Conservation (phyloP, 257 asterid species). For the Knoxia roxburghii region DNA sequence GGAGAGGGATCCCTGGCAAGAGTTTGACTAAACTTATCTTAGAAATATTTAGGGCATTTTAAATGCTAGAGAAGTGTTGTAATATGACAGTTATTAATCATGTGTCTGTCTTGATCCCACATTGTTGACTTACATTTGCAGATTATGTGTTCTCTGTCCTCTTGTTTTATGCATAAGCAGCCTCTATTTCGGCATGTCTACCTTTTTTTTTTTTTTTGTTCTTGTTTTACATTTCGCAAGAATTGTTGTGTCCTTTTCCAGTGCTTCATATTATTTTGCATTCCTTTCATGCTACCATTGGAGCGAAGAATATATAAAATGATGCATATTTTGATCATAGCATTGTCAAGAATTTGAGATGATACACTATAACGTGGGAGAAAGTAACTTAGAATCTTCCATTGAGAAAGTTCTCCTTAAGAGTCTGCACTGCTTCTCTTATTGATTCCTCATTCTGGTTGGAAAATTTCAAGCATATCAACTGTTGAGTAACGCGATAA, state of each 20-base stretch:
- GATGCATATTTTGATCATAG: background rate
- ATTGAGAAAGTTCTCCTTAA: slow-evolving; percentile 47
- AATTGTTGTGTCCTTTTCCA: background rate
- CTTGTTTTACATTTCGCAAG: background rate
- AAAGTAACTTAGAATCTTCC: slow-evolving; percentile 37
- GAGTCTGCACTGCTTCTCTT: slow-evolving; percentile 67
- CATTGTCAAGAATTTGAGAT: background rate
- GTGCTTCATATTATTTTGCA: background rate
- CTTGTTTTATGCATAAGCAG: too few species aligned
- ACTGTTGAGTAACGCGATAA: slow-evolving; percentile 68
- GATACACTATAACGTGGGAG: background rate
- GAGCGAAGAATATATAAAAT: too few species aligned
- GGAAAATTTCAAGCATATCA: slow-evolving; percentile 80
- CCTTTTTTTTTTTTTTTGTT: background rate
- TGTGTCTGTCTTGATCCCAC: background rate
- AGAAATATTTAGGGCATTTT: background rate
- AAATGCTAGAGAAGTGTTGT: background rate
- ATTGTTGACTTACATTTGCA: background rate
- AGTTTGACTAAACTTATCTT: background rate
- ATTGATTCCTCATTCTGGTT: slow-evolving; percentile 75
- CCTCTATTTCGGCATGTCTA: too few species aligned
- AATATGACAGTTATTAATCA: background rate
- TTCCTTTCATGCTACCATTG: background rate
- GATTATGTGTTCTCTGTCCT: too few species aligned
- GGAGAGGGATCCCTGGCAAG: background rate